phyloP scores from a whole-genome alignment of 1,139 yeast genomes.

The Chernovozyma sophiae-reginae region DNA sequence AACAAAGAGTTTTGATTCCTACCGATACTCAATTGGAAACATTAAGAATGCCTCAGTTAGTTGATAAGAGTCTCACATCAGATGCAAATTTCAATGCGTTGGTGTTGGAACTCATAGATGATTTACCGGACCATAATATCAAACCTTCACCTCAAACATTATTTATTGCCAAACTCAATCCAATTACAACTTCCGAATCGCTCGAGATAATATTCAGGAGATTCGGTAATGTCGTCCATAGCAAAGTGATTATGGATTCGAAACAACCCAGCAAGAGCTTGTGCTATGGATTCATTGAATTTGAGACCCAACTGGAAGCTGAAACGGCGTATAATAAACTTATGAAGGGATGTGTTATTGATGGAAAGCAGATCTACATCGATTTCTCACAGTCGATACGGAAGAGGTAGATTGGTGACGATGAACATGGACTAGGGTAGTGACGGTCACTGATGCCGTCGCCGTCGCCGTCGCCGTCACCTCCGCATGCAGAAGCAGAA shows the following conservation, averaged over 20 bases:
- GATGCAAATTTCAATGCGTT: constrained; percentile 41
- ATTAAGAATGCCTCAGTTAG: constrained; percentile 1
- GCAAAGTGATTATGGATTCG: constrained; percentile 40
- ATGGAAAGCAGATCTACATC: constrained; percentile 60
- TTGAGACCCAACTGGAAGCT: constrained; percentile 41
- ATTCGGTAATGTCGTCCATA: constrained; percentile 51
- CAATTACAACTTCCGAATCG: constrained; percentile 54
- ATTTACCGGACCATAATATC: constrained; percentile 54
- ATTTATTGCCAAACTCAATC: constrained; percentile 61
- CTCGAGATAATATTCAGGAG: constrained; percentile 51
- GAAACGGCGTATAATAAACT: constrained; percentile 59
- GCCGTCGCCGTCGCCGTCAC: too few species aligned
- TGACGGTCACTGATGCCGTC: too few species aligned
- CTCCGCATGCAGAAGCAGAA: too few species aligned
- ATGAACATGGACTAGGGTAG: too few species aligned
- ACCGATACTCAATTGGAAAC: constrained; percentile 1
- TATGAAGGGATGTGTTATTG: constrained; percentile 55
- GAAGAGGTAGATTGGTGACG: too few species aligned
- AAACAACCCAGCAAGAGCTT: constrained; percentile 37
- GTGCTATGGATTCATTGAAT: constrained; percentile 64
- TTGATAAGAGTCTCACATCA: not conserved
- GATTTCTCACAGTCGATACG: constrained; percentile 61
- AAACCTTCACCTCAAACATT: constrained; percentile 60
- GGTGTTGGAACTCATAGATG: constrained; percentile 62
- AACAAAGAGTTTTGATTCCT: constrained; percentile 2